phyloP scores from a whole-genome alignment of 2,329 filamentous ascomycete genomes.

The Stenocarpella maydis region DNA sequence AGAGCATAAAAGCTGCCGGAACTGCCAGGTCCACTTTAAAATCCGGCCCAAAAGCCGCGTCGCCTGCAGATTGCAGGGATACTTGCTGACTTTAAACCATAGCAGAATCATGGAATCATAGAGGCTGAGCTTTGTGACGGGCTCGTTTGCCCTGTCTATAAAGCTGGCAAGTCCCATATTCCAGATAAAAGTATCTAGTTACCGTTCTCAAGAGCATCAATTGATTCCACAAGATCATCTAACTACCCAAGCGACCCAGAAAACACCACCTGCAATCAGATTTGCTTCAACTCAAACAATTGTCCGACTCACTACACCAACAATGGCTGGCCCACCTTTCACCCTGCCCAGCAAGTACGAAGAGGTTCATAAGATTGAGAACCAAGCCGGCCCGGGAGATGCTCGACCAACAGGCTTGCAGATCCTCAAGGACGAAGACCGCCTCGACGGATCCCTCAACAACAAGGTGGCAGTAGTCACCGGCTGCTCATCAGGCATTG shows the following conservation, averaged over 20 bases:
- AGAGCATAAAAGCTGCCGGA: too few species aligned
- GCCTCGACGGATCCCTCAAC: constrained; percentile 44
- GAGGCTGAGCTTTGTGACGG: not conserved
- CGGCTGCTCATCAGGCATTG: constrained; percentile 50
- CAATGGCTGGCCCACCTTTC: constrained; percentile 16
- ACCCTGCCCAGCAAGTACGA: constrained; percentile 35
- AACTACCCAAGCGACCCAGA: too few species aligned
- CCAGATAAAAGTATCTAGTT: not conserved
- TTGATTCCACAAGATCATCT: too few species aligned
- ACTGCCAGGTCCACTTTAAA: not conserved
- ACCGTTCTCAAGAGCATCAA: not conserved
- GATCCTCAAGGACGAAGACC: constrained; percentile 46
- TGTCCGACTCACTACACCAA: not conserved
- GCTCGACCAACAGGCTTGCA: constrained; percentile 47
- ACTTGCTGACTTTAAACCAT: not conserved
- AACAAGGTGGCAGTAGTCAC: constrained; percentile 52
- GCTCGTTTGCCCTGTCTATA: not conserved
- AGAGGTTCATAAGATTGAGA: constrained; percentile 31
- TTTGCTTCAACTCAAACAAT: not conserved
- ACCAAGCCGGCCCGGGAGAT: constrained; percentile 45
- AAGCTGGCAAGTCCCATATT: not conserved
- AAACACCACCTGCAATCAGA: too few species aligned
- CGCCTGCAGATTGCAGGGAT: not conserved
- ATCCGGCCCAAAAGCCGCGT: constrained; percentile 16
- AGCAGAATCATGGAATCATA: not conserved